Evolutionary conservation across 148 eudicot genomes (phyloP).

Genomic region (Cornus controversa): DNA sequence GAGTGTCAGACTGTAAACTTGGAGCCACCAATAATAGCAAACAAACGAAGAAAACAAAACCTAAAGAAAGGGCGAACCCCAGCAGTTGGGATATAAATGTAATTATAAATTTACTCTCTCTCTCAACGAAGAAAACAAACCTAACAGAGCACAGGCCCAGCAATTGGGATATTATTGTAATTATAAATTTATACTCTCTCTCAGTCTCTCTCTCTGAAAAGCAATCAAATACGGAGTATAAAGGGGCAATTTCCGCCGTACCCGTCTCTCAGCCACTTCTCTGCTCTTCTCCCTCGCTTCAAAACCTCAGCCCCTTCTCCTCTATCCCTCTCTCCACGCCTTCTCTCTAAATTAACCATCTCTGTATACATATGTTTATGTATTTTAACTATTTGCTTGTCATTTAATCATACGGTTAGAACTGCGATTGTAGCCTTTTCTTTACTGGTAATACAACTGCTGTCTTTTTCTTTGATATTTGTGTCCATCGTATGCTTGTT

Average conservation of each 20-base stretch:
- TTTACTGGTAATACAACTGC: neutral
- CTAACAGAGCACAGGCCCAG: neutral
- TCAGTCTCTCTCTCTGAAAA: too few relatives aligned
- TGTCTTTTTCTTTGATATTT: neutral
- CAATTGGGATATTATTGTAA: neutral
- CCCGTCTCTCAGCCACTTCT: slow-evolving; percentile 17
- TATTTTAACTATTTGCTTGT: neutral
- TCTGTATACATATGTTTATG: neutral
- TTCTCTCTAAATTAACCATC: neutral
- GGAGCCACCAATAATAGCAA: too few relatives aligned
- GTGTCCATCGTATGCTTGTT: neutral
- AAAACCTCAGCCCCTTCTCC: neutral
- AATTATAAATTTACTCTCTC: too few relatives aligned
- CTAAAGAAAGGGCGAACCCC: too few relatives aligned
- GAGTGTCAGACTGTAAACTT: too few relatives aligned
- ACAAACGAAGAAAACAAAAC: too few relatives aligned
- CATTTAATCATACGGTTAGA: slow-evolving; percentile 2
- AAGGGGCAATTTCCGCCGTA: neutral
- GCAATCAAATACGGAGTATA: neutral
- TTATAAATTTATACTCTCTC: too few relatives aligned
- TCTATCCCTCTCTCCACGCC: neutral
- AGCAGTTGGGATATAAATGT: too few relatives aligned
- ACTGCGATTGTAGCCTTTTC: slow-evolving; percentile 18
- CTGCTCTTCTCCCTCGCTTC: neutral
- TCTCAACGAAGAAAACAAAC: neutral